Evolutionary conservation across 768 basidiomycete species (phyloP).

Genomic region (Wakefieldia striispora): DNA sequence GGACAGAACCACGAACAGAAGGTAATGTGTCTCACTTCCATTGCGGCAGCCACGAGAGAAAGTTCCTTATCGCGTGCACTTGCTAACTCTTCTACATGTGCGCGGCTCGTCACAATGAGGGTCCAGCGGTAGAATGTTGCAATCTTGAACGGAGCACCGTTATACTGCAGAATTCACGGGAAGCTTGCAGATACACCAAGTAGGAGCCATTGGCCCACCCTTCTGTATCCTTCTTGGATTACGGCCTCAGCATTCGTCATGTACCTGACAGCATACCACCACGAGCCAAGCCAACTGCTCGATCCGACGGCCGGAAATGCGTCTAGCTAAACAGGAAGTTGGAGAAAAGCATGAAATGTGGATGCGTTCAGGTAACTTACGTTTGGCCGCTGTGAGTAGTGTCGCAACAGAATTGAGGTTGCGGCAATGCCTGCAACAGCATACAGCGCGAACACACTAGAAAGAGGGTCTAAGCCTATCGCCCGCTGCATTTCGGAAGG

Average conservation of each 20-base stretch:
- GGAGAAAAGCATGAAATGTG: neutral
- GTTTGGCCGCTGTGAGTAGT: neutral
- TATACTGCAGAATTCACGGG: constrained; percentile 18
- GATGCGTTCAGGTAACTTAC: neutral
- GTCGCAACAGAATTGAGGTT: neutral
- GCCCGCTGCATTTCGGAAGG: neutral
- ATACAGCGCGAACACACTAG: neutral
- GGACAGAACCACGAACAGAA: no score
- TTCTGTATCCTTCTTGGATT: constrained; percentile 30
- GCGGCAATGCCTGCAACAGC: neutral
- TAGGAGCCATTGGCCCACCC: constrained; percentile 15
- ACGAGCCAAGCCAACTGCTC: constrained; percentile 26
- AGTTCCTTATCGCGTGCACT: no score
- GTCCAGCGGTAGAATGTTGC: constrained; percentile 31
- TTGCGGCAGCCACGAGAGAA: no score
- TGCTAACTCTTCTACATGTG: constrained; percentile 38
- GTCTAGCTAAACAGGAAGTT: constrained; percentile 14
- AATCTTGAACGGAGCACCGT: constrained; percentile 30
- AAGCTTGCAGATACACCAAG: neutral
- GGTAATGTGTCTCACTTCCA: no score
- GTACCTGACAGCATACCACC: constrained; percentile 17
- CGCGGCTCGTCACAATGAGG: constrained; percentile 32
- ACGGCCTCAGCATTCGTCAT: constrained; percentile 17
- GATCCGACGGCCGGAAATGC: constrained; percentile 30
- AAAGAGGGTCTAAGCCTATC: neutral